phyloP scores from a whole-genome alignment of 306 rosid genomes.

The Trifolium repens region DNA sequence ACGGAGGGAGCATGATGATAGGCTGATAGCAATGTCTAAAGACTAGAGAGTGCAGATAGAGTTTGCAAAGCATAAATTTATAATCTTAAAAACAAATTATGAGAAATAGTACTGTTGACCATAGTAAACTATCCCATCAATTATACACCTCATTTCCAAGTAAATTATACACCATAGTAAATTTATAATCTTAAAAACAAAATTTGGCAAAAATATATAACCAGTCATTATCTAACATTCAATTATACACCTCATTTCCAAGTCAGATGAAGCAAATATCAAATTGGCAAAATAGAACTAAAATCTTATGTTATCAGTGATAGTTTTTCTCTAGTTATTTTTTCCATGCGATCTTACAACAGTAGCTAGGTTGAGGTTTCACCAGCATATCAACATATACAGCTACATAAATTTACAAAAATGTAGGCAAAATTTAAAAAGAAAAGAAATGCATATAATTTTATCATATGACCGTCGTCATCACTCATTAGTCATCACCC shows the following conservation, averaged over 20 bases:
- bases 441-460: conserved; percentile 31
- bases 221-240: neutral
- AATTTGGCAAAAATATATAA: neutral
- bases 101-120: no score
- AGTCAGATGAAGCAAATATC: neutral
- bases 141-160: no score
- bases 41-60: neutral
- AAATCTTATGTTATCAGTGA: neutral
- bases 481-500: conserved; percentile 21
- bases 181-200: no score
- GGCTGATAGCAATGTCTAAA: neutral
- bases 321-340: conserved; percentile 22
- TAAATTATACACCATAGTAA: no score
- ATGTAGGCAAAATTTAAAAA: conserved; percentile 7
- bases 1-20: neutral
- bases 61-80: no score
- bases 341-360: conserved; percentile 45
- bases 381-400: conserved; percentile 52
- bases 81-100: no score
- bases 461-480: conserved; percentile 31
- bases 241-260: neutral
- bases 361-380: conserved; percentile 49
- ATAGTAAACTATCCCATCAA: no score
- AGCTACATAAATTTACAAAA: conserved; percentile 65
- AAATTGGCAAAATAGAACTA: neutral